Percentiles rank a stretch among this genome's conserved stretches.
These are phyloP conservation scores for Sparassis latifolia DNA, from an alignment of 1,284 basidiomycete species.

Conservation along the genomic window DNA sequence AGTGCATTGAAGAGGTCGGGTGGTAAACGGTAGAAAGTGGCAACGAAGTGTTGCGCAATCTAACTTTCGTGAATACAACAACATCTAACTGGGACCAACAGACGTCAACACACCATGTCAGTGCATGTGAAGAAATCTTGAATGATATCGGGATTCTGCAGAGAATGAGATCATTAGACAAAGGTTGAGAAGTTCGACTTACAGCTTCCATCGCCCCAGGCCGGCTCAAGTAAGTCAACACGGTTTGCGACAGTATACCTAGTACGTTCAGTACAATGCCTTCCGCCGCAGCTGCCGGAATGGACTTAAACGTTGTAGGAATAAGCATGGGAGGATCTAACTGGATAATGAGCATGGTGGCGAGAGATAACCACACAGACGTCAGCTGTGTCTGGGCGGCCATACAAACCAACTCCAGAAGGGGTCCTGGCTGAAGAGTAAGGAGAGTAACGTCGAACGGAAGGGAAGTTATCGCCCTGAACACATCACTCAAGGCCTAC, in stretches of 20 bases:
- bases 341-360: slow-evolving; percentile 72
- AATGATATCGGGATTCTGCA: slow-evolving; percentile 81
- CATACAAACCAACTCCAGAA: slow-evolving; percentile 72
- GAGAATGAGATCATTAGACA: background rate
- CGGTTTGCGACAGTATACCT: slow-evolving; percentile 55
- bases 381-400: slow-evolving; percentile 72
- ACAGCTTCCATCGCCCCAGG: slow-evolving; percentile 69
- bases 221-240: slow-evolving; percentile 47
- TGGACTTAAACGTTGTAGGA: slow-evolving; percentile 32
- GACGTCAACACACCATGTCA: slow-evolving; percentile 45
- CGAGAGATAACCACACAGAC: slow-evolving; percentile 78
- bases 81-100: background rate
- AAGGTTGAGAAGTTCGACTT: slow-evolving; percentile 21
- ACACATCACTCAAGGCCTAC: slow-evolving; percentile 73
- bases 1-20: slow-evolving; percentile 62
- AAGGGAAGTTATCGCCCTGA: slow-evolving; percentile 73
- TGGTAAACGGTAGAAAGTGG: slow-evolving; percentile 63
- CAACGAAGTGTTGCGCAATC: slow-evolving; percentile 71
- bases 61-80: slow-evolving; percentile 22
- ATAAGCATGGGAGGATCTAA: slow-evolving; percentile 66
- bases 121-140: slow-evolving; percentile 83
- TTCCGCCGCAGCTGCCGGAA: slow-evolving; percentile 35
- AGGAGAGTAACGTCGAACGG: slow-evolving; percentile 70
- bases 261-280: slow-evolving; percentile 48
- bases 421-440: slow-evolving; percentile 70